Evolutionary conservation across 495 filamentous ascomycete genomes (phyloP).

Genomic region (Sporormia fimetaria): DNA sequence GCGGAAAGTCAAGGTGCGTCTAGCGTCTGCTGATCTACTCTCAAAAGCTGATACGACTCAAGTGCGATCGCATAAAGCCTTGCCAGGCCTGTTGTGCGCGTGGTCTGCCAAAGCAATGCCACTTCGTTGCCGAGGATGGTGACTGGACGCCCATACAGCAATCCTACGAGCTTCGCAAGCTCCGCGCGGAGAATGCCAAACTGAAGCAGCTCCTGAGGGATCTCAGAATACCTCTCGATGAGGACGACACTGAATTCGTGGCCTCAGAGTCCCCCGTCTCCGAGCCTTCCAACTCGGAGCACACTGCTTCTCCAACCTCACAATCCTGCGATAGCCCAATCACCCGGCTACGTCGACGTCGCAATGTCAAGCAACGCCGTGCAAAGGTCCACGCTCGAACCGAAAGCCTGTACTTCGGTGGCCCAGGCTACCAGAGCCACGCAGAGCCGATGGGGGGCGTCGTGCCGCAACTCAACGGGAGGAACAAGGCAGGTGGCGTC

Average conservation of each 20-base stretch:
- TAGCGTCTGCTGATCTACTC: neutral
- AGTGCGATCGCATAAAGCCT: constrained; percentile 41
- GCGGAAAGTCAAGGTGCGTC: constrained; percentile 34
- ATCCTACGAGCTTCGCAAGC: constrained; percentile 33
- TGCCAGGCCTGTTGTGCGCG: constrained; percentile 40
- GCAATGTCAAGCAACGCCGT: too few relatives aligned
- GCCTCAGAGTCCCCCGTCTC: constrained; percentile 28
- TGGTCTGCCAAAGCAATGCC: constrained; percentile 36
- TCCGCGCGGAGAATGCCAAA: constrained; percentile 29
- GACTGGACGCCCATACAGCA: constrained; percentile 35
- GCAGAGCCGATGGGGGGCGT: too few relatives aligned
- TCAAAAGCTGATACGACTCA: neutral
- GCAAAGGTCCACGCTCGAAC: too few relatives aligned
- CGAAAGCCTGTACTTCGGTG: too few relatives aligned
- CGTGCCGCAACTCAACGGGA: too few relatives aligned
- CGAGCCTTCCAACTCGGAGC: too few relatives aligned
- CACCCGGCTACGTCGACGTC: too few relatives aligned
- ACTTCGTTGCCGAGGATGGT: constrained; percentile 36
- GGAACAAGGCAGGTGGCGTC: too few relatives aligned
- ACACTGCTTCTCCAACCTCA: too few relatives aligned
- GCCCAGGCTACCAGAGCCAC: too few relatives aligned
- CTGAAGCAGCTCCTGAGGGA: constrained; percentile 28
- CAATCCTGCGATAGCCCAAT: too few relatives aligned
- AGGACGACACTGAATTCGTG: constrained; percentile 1
- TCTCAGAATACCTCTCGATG: constrained; percentile 18